Percentiles rank a stretch among this genome's conserved stretches.
Evolutionary conservation across 202 grass and related monocot species (phyloP).

Genomic region (Musa balbisiana): DNA sequence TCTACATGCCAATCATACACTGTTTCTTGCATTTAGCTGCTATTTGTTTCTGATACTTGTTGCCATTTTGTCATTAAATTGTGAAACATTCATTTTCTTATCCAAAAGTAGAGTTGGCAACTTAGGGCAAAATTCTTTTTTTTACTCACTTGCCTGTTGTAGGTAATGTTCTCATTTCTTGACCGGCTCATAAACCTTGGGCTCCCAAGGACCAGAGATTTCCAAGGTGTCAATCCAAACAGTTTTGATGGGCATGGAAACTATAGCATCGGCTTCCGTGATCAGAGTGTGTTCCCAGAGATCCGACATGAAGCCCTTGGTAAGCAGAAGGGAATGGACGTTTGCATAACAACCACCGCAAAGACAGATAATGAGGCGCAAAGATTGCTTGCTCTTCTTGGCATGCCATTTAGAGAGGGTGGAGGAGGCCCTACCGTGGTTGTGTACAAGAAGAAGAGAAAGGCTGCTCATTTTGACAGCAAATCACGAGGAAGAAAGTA

Average conservation of each 20-base stretch:
- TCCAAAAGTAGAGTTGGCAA: no score
- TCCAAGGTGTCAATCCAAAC: slow-evolving; percentile 73
- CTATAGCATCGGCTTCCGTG: slow-evolving; percentile 62
- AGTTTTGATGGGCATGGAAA: slow-evolving; percentile 82
- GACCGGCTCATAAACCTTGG: slow-evolving; percentile 94
- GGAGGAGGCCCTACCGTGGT: slow-evolving; percentile 31
- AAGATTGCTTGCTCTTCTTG: slow-evolving; percentile 55
- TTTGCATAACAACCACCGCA: slow-evolving; percentile 61
- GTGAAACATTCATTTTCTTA: no score
- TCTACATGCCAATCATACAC: no score
- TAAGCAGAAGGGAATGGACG: slow-evolving; percentile 86
- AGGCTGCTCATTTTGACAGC: slow-evolving; percentile 6
- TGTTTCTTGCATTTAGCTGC: background rate
- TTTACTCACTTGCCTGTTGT: background rate
- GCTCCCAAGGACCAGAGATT: slow-evolving; percentile 74
- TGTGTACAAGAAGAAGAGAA: slow-evolving; percentile 55
- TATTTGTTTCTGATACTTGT: background rate
- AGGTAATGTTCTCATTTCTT: slow-evolving; percentile 89
- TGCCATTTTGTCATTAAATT: background rate
- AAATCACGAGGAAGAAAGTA: slow-evolving; percentile 24
- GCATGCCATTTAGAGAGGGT: slow-evolving; percentile 74
- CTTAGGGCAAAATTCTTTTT: no score
- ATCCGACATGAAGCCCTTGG: slow-evolving; percentile 68
- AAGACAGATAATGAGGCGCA: slow-evolving; percentile 62
- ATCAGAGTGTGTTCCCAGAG: slow-evolving; percentile 86